Base-by-base conservation (phyloP, 805 yeast genomes). In the Soucietia sequanensis region DNA sequence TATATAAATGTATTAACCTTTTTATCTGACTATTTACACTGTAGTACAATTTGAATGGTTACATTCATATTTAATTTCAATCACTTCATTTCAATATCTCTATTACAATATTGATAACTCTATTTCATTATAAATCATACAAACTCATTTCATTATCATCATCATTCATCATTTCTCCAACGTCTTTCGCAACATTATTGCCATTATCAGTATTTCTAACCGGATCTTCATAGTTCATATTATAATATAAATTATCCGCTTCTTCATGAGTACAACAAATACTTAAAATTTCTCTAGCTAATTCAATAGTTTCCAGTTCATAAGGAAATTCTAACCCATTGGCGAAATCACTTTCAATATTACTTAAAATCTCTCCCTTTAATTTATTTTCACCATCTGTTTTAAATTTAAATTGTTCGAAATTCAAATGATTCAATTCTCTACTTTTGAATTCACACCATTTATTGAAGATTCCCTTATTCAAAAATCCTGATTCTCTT, bases 241-340 rank as follows among this genome's bases (percentile, higher is more conserved):
- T 78, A 38, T 74, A 62, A 53, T 78, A 85, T 42, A 87, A 61
- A 34, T 78, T 76, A 56, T 88, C 95, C 1, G 88, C 87, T 46
- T 85, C 95, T 43, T 84, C 89, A 48, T 81, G 80, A 4, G 87
- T 82, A 8, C 80, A 74, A 39, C 80, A 78, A 18, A 72, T 69
- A 39, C 81, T 87, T 35, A 88, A 62, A 13, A 87, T 72, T 42
- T 81, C 85, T 42, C 87, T 67, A 0, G 95, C 81, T 50, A 81
- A 62, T 42, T 81, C 87, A 24, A 83, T 76, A 3, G 79, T 76
- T 38, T 76, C 80, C 37, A 68, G 75, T 37, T 76, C 80, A 48
- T 80, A 81, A 5, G 78, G 73, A 39, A 78, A 70, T 48, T 80
- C 86, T 10, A 79, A 51, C 1, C 86, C 86, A 48, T 80, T 79